These are phyloP conservation scores for Lentinula edodes DNA, from an alignment of 768 basidiomycete genomes.

Conservation along the genomic window DNA sequence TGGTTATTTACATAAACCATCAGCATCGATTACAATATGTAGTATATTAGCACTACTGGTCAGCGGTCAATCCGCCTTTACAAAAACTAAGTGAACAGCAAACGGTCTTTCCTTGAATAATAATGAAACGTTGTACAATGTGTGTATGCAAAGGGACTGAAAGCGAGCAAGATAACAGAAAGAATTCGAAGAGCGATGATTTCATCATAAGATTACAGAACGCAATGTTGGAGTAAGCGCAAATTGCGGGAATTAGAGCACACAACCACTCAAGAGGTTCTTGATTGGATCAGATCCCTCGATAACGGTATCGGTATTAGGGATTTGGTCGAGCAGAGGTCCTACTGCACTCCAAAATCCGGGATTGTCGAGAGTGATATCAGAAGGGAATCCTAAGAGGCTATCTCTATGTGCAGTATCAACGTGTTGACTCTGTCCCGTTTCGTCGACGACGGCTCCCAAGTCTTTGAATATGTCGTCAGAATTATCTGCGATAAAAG, in stretches of 20 bases:
- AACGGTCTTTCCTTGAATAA: too few species aligned
- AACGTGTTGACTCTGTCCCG: background rate
- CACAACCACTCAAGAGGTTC: background rate
- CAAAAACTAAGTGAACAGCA: too few species aligned
- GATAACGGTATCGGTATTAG: background rate
- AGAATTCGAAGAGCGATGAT: background rate
- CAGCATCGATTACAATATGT: background rate
- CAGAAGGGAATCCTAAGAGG: background rate
- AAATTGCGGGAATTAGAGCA: background rate
- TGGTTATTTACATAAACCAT: background rate
- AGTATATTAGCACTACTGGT: too few species aligned
- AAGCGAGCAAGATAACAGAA: background rate
- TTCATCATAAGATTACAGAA: background rate
- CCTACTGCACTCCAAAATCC: background rate
- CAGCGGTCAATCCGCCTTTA: background rate
- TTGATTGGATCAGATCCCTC: background rate
- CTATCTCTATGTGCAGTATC: background rate
- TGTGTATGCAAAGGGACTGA: background rate
- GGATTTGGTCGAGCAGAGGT: background rate
- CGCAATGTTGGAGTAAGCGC: background rate
- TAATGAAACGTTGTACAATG: background rate
- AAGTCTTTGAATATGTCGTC: conserved; percentile 19
- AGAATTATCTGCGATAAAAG: conserved; percentile 12
- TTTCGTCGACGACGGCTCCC: conserved; percentile 20
- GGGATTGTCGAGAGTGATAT: background rate